Percentiles rank a stretch among this genome's conserved stretches.
These are phyloP conservation scores for Metarhizium brunneum DNA, from an alignment of 2,329 filamentous ascomycete species.

Conservation along the genomic window DNA sequence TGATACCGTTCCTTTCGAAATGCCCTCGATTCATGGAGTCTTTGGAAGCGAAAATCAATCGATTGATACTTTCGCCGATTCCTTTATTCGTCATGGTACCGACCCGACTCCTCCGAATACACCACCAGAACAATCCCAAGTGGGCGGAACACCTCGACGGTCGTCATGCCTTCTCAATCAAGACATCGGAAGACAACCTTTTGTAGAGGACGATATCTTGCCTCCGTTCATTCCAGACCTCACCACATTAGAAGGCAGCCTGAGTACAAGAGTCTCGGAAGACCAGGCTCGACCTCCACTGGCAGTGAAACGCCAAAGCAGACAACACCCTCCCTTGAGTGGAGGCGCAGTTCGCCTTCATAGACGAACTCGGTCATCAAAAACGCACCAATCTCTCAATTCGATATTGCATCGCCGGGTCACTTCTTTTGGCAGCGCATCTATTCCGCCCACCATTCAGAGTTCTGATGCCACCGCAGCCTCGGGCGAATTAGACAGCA, in stretches of 20 bases:
- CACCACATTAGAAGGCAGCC: conserved; percentile 25
- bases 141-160: conserved; percentile 37
- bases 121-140: conserved; percentile 37
- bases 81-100: conserved; percentile 36
- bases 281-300: conserved; percentile 23
- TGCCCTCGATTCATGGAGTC: conserved; percentile 40
- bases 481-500: conserved; percentile 41
- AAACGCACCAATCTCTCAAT: conserved; percentile 38
- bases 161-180: conserved; percentile 48
- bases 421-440: conserved; percentile 51
- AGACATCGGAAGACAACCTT: conserved; percentile 27
- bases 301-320: conserved; percentile 15
- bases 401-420: conserved; percentile 46
- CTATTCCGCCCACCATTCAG: conserved; percentile 39
- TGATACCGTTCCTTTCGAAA: conserved; percentile 43
- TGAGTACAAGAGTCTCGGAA: conserved; percentile 19
- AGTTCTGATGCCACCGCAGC: conserved; percentile 54
- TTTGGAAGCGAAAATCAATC: conserved; percentile 35
- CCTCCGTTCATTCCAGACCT: conserved; percentile 40
- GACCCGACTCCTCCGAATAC: conserved; percentile 54
- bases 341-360: conserved; percentile 26
- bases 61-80: conserved; percentile 43
- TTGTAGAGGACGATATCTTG: conserved; percentile 27
- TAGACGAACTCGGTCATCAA: conserved; percentile 36
- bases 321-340: conserved; percentile 18